Evolutionary conservation across 176 grass and related monocot species (phyloP).

Genomic region (Aegilops sharonensis): DNA sequence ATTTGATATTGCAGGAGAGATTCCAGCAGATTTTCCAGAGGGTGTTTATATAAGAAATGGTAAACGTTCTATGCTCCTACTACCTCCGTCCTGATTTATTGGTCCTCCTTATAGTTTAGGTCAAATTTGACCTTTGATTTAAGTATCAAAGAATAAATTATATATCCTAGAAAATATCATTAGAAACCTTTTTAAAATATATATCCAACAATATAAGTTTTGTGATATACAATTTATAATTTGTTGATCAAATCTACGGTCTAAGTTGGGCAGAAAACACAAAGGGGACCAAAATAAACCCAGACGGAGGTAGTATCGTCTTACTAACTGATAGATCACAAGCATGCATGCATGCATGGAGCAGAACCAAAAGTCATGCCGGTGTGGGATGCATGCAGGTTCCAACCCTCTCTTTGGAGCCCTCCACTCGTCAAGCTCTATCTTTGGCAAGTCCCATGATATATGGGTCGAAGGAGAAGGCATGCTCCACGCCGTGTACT

Average conservation of each 20-base stretch:
- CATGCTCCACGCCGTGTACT: conserved; percentile 34
- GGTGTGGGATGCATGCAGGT: background rate
- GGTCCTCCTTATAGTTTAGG: too few species aligned
- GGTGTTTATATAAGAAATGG: conserved; percentile 44
- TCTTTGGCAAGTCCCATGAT: conserved; percentile 15
- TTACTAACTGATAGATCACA: background rate
- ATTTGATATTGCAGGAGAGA: background rate
- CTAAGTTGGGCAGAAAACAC: too few species aligned
- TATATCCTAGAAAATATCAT: too few species aligned
- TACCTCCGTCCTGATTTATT: too few species aligned
- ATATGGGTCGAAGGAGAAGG: conserved; percentile 33
- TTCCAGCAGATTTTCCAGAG: conserved; percentile 38
- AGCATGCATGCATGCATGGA: background rate
- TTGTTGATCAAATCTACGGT: too few species aligned
- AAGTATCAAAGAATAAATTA: too few species aligned
- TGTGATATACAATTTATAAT: too few species aligned
- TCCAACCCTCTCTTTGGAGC: conserved; percentile 24
- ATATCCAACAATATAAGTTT: too few species aligned
- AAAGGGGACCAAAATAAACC: too few species aligned
- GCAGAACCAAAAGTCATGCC: background rate
- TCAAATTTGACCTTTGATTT: too few species aligned
- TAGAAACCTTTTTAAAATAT: too few species aligned
- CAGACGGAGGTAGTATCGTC: background rate
- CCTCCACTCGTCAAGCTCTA: background rate
- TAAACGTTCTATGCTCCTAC: background rate